Evolutionary conservation across 2,329 filamentous ascomycete genomes (phyloP), one percentile per base, ranked within the genome.

Genomic region (Aspergillus bombycis): DNA sequence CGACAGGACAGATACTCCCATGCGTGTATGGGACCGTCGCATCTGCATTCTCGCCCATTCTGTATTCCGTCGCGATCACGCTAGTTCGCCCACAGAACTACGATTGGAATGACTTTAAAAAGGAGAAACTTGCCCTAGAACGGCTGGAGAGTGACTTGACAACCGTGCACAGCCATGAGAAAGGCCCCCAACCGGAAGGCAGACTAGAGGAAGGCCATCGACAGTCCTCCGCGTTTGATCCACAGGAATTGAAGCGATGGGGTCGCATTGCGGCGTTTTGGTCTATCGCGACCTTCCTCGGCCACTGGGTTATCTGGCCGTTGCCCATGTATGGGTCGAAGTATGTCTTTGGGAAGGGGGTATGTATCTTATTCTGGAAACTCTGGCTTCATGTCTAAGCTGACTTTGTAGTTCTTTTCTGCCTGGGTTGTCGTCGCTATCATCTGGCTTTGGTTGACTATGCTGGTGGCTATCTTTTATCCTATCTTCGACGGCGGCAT

Each of bases 291-390:
- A 85, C 83, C 0, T 85, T 85, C 58, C 61, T 85, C 1, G 83
- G 83, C 0, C 83, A 85, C 58, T 85, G 82, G 82, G 82, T 86
- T 1, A 63, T 86, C 2, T 86, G 83, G 83, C 84, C 84, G 0
- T 72, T 86, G 52, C 83, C 83, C 0, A 86, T 86, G 83, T 86
- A 86, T 66, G 84, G 79, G 0, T 78, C 82, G 0, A 78, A 79
- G 10, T 85, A 85, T 61, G 72, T 85, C 0, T 85, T 85, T 65
- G 74, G 75, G 1, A 80, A 81, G 60, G 72, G 71, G 63, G 77
- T 78, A 66, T 56, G 71, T 69, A 23, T 59, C 54, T 3, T 2
- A 3, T 23, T 36, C 8, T 38, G 5, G 14, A 48, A 1, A 12
- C 1, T 38, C 23, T 14, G 5, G 9, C 0, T 1, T 46, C 4